Percentiles rank a stretch among this genome's conserved stretches.
phyloP scores from a whole-genome alignment of 768 basidiomycete genomes.

The Galerina sulciceps region DNA sequence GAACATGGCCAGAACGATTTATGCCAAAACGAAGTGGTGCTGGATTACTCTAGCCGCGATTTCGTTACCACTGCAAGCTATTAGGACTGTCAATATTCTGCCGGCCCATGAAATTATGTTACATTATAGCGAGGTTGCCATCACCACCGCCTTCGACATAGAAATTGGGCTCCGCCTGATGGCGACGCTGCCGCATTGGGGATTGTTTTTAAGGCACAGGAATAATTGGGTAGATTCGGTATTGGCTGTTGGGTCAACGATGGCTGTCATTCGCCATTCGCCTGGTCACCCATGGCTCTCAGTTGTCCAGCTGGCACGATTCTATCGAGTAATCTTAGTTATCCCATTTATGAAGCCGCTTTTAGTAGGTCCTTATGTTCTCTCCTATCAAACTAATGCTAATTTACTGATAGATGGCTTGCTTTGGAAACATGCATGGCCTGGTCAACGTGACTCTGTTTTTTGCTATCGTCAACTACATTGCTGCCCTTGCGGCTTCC shows the following conservation, averaged over 20 bases:
- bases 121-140: slow-evolving; percentile 70
- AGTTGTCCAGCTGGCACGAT: slow-evolving; percentile 81
- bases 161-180: slow-evolving; percentile 82
- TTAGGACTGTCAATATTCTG: slow-evolving; percentile 56
- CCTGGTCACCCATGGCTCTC: slow-evolving; percentile 86
- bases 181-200: slow-evolving; percentile 81
- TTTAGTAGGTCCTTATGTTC: slow-evolving; percentile 50
- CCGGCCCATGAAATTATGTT: slow-evolving; percentile 49
- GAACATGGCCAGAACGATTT: slow-evolving; percentile 58
- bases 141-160: slow-evolving; percentile 85
- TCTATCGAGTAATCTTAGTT: slow-evolving; percentile 90
- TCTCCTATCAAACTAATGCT: slow-evolving; percentile 6
- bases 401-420: slow-evolving; percentile 59
- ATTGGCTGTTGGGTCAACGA: slow-evolving; percentile 72
- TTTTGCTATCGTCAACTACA: slow-evolving; percentile 83
- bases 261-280: slow-evolving; percentile 72
- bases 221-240: slow-evolving; percentile 78
- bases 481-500: slow-evolving; percentile 80
- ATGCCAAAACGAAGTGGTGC: slow-evolving; percentile 63
- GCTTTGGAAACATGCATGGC: slow-evolving; percentile 92
- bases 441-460: slow-evolving; percentile 92
- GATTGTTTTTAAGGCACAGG: slow-evolving; percentile 67
- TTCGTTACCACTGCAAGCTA: slow-evolving; percentile 75
- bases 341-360: slow-evolving; percentile 92
- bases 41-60: slow-evolving; percentile 80